Base-by-base conservation (phyloP, 495 filamentous ascomycete genomes). In the Penicillium roqueforti region DNA sequence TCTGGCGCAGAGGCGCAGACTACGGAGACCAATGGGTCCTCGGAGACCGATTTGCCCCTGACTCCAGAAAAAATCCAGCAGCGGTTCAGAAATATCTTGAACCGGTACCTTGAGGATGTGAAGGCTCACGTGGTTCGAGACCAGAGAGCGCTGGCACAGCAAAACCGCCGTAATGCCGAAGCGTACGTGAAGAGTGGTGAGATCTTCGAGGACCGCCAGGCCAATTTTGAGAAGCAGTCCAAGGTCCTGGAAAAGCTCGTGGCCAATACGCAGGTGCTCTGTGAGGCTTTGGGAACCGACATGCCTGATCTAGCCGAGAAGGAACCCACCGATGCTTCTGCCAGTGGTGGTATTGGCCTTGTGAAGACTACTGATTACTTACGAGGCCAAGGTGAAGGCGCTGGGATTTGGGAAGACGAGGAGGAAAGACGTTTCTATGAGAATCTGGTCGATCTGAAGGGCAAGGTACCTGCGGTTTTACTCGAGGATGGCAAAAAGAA, bases 381-480 rank as follows among this genome's bases (percentile, higher is more conserved):
- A 8, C 87, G 90, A 29, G 89, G 89, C 19, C 88, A 93, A 61
- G 85, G 86, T 5, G 93, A 97, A 55, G 92, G 92, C 7, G 81
- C 91, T n/a, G 93, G 93, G 1, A 97, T 97, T 60, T 99, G 93
- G 93, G 95, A 97, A 74, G 93, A 99, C 59, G 93, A 97, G 62
- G 93, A 99, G 39, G 92, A 99, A 68, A 81, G 95, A 50, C 87
- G 93, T 31, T 99, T 97, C 68, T 97, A 99, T 67, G 93, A 99
- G 70, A 96, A 96, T 62, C 75, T 97, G 5, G 85, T 93, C 16
- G 93, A 99, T 67, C 78, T 99, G 11, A 96, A 96, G 63, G 91
- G 92, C 58, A 92, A 95, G 58, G 93, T 99, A 19, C 93, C 93
- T 8, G 88, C 85, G 11, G 92, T 97, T 47, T 73, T 99, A 9